Conservation (phyloP, 2,329 filamentous ascomycete genomes). For the Ramichloridium luteum region DNA sequence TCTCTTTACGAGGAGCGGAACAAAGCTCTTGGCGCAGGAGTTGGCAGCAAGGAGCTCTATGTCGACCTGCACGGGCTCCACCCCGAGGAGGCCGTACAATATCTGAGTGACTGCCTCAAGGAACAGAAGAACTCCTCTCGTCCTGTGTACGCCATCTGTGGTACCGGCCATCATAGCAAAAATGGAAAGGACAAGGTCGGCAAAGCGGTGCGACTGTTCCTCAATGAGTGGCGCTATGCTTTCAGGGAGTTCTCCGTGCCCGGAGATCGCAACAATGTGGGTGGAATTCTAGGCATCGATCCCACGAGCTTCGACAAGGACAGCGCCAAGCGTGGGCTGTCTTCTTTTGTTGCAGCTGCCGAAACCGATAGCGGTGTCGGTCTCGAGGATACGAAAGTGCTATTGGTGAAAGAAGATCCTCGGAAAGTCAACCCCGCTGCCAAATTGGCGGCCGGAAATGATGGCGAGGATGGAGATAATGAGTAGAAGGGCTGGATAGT, state of each 20-base stretch:
- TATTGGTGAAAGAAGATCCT: constrained; percentile 26
- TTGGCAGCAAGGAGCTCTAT: constrained; percentile 57
- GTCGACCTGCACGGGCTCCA: constrained; percentile 98
- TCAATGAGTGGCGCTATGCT: constrained; percentile 91
- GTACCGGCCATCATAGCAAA: constrained; percentile 94
- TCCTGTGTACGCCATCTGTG: constrained; percentile 89
- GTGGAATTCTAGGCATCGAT: constrained; percentile 53
- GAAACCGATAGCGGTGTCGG: constrained; percentile 28
- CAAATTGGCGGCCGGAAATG: constrained; percentile 6
- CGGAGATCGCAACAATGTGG: constrained; percentile 77
- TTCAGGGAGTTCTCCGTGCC: constrained; percentile 95
- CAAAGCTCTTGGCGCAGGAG: constrained; percentile 43
- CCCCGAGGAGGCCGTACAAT: constrained; percentile 90
- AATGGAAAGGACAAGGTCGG: constrained; percentile 98
- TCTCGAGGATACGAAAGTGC: constrained; percentile 25
- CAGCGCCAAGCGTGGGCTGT: constrained; percentile 15
- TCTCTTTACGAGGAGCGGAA: constrained; percentile 92
- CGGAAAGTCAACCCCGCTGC: no score
- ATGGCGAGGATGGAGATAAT: constrained; percentile 11
- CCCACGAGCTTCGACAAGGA: constrained; percentile 46
- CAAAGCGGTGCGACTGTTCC: constrained; percentile 77
- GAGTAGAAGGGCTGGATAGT: constrained; percentile 1
- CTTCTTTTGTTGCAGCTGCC: constrained; percentile 24
- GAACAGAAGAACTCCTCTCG: constrained; percentile 62
- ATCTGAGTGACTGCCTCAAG: constrained; percentile 75